Evolutionary conservation across 208 protist genomes (phyloP), one percentile per base, ranked within the genome.

Genomic region (Zelonia costaricensis): DNA sequence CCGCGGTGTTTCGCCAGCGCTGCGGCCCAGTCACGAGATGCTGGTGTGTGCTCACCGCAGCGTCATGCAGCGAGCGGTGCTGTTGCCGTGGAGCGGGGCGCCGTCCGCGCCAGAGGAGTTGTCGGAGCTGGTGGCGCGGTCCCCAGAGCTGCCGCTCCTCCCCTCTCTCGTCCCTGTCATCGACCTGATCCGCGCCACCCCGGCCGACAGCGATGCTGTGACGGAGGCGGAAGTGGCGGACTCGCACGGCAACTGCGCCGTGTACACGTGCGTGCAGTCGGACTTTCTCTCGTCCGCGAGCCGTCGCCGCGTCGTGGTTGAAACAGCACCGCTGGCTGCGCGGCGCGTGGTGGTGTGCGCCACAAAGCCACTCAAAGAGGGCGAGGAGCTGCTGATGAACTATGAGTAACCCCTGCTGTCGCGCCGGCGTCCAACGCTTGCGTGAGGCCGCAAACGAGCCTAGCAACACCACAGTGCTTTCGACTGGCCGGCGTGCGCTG

Each of bases 131-230:
- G 74, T 93, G 3, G 73, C 63, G 43, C 28, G 53, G 13, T 59
- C 70, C 5, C 76, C 76, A 0, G 75, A 85, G n/a, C 51, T 92
- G 20, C 61, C 79, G 10, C 52, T 85, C 15, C 18, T 92, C n/a
- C 84, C 86, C 1, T 90, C 90, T 4, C 72, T 96, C 33, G 78
- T 96, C 13, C 90, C 90, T 12, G 57, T 85, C 3, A 72, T 96
- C 2, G 90, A 93, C 57, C 56, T 91, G 31, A 84, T 96, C 48
- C 68, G 75, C 4, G 36, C 79, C 0, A 52, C 70, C 6, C 35
- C 49, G 9, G 45, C 36, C 7, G 23, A 57, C 23, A 46, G 40
- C 23, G 28, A 49, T 18, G 48, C 27, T 0, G 9, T n/a, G n/a
- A 38, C 13, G 42, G 46, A 23, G 12, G 22, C 25, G 3, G 42